These are phyloP conservation scores for Herpetospermum pedunculosum DNA, from an alignment of 306 rosid species.

Conservation along the genomic window DNA sequence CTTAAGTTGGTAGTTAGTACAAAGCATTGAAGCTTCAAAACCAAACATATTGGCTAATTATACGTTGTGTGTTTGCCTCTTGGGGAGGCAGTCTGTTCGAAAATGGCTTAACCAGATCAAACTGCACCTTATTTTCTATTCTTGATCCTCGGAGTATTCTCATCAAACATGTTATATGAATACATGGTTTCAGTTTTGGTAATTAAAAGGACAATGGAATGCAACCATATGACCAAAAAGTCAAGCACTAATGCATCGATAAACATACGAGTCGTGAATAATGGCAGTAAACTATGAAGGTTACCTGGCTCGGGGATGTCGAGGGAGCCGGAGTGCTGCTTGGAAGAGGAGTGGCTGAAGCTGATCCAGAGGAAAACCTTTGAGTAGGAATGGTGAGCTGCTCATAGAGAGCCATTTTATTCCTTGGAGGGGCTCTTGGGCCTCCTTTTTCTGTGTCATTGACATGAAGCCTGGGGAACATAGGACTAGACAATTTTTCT, in stretches of 20 bases:
- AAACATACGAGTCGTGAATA: not conserved
- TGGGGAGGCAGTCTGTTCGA: not conserved
- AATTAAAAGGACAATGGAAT: not conserved
- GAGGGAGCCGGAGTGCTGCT: conserved; percentile 24
- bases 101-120: not conserved
- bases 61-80: not conserved
- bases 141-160: not conserved
- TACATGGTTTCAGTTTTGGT: not conserved
- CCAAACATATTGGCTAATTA: not conserved
- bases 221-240: not conserved
- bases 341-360: conserved; percentile 32
- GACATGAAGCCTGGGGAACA: conserved; percentile 68
- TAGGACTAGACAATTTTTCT: conserved; percentile 35
- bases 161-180: not conserved
- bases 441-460: conserved; percentile 65
- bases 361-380: conserved; percentile 28
- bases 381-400: conserved; percentile 47
- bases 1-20: not conserved
- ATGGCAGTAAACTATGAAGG: conserved; percentile 11
- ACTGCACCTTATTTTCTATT: not conserved
- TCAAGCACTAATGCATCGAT: not conserved
- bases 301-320: conserved; percentile 35
- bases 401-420: conserved; percentile 75
- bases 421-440: conserved; percentile 69
- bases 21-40: not conserved